Evolutionary conservation across 2,329 filamentous ascomycete genomes (phyloP), one percentile per base, ranked within the genome.

Genomic region (Didymosphaeria variabile): DNA sequence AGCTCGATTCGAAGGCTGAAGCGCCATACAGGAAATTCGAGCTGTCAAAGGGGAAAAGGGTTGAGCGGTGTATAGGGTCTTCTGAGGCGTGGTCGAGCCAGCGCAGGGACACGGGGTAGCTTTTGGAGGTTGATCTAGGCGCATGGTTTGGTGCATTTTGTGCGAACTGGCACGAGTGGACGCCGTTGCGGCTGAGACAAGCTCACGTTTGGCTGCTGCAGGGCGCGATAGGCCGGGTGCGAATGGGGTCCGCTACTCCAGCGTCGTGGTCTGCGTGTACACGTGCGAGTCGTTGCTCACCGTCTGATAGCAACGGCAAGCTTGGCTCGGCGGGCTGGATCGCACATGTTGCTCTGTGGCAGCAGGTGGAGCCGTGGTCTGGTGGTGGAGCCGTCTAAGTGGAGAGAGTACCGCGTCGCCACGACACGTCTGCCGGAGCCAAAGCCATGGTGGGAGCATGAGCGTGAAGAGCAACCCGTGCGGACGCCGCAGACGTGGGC

Each of bases 251-350:
- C 46, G 26, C 32, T 32, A 26, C 26, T 3, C 10, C n/a, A n/a
- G 29, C 3, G 49, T 32, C 49, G 49, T 23, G 31, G n/a, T 23
- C 17, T 50, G 40, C 21, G 40, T 26, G 34, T 4, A 38, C 26
- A 54, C 50, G 49, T 47, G 40, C 47, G 47, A 36, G 32, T 53
- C 58, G 47, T 32, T 51, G 59, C 61, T 72, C 69, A 73, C 68
- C 69, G 71, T 74, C 70, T 72, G 69, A 68, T 69, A 70, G 53
- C 60, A 50, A 45, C 10, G 31, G 29, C 47, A 34, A 15, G 46
- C 19, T 4, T 7, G 26, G 46, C 17, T n/a, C 26, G 46, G 19
- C 21, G 32, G 46, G 46, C 46, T 49, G 31, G 13, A 29, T 29
- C 6, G 9, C 44, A 7, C 4, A 34, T 32, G 29, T 50, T 5